Conservation (phyloP, 805 yeast species). For the Saturnispora diversa region DNA sequence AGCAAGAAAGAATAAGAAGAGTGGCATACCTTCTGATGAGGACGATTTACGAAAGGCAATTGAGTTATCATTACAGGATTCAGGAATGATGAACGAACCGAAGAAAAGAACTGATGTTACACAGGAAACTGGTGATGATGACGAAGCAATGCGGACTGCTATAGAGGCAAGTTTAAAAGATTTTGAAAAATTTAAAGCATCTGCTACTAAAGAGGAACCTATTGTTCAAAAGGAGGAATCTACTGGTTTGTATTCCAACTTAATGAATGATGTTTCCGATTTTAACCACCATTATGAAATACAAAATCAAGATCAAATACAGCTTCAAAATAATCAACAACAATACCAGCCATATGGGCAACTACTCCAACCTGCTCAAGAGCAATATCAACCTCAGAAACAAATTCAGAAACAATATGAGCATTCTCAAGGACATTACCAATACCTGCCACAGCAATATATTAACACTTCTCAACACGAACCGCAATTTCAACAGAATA, state of each 20-base stretch:
- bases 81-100: conserved; percentile 17
- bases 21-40: conserved; percentile 39
- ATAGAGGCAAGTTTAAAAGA: conserved; percentile 86
- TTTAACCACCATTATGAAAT: conserved; percentile 11
- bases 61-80: conserved; percentile 64
- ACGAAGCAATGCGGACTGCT: conserved; percentile 87
- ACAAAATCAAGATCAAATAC: conserved; percentile 3
- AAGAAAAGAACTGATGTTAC: conserved; percentile 2
- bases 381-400: background rate
- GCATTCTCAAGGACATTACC: conserved; percentile 16
- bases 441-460: background rate
- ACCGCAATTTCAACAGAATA: no score
- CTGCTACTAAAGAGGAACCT: conserved; percentile 9
- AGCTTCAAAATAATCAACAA: background rate
- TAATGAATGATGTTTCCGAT: conserved; percentile 12
- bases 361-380: background rate
- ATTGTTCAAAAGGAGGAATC: conserved; percentile 10
- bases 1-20: background rate
- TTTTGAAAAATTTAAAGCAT: conserved; percentile 33
- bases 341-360: background rate
- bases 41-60: conserved; percentile 74
- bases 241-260: conserved; percentile 26
- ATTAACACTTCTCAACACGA: no score
- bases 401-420: background rate
- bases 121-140: conserved; percentile 49